Evolutionary conservation across 2,329 filamentous ascomycete species (phyloP).

Genomic region (Chrysoporthe cubensis): DNA sequence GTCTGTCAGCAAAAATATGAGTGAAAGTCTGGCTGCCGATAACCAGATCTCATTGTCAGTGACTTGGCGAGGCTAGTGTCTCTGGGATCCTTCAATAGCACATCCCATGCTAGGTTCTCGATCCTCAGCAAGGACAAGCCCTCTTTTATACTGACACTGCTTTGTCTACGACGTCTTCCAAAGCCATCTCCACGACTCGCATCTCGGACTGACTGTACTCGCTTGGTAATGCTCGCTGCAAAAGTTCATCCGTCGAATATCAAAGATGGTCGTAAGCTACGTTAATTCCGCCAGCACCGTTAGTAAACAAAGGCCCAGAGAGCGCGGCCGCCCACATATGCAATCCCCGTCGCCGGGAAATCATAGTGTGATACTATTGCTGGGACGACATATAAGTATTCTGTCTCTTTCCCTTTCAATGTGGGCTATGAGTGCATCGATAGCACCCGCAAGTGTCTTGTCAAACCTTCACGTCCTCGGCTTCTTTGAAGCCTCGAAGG

Average conservation of each 20-base stretch:
- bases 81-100: not conserved
- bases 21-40: not conserved
- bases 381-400: slow-evolving; percentile 1
- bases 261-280: slow-evolving; percentile 7
- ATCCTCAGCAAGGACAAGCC: not conserved
- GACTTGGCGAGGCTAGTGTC: not conserved
- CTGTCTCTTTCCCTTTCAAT: not conserved
- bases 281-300: slow-evolving; percentile 23
- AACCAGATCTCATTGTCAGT: not conserved
- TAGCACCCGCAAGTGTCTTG: not conserved
- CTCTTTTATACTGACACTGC: not conserved
- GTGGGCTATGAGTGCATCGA: not conserved
- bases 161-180: not conserved
- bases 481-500: not conserved
- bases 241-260: slow-evolving; percentile 19
- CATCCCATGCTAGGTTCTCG: not conserved
- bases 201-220: not conserved
- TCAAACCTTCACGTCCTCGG: not conserved
- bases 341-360: not conserved
- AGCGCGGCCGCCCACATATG: not conserved
- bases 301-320: not conserved
- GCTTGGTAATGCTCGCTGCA: slow-evolving; percentile 25
- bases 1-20: not conserved
- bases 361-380: not conserved
- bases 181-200: not conserved